phyloP scores from a whole-genome alignment of 2,329 filamentous ascomycete species.

The Colletotrichum simmondsii region DNA sequence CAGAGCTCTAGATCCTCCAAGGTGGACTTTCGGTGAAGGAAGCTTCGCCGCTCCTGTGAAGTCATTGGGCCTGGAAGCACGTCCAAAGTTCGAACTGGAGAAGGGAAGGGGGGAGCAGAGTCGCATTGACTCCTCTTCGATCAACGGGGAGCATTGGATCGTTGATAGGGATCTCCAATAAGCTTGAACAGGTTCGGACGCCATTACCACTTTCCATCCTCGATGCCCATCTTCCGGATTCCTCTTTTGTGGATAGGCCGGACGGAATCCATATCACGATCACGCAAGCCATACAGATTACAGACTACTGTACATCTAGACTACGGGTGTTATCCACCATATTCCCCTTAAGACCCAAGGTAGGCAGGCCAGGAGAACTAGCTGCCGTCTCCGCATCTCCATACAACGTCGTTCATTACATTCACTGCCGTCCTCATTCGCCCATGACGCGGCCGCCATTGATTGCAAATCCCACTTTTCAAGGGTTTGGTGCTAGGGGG shows the following conservation, averaged over 20 bases:
- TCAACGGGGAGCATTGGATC: background rate
- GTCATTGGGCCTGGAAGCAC: background rate
- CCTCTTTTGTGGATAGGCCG: slow-evolving; percentile 11
- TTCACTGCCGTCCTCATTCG: slow-evolving; percentile 13
- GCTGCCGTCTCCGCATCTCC: slow-evolving; percentile 4
- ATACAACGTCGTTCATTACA: slow-evolving; percentile 11
- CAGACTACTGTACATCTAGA: no score
- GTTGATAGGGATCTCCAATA: slow-evolving; percentile 1
- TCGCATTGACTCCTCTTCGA: slow-evolving; percentile 10
- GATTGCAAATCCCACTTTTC: slow-evolving; percentile 4
- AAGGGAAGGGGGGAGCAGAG: background rate
- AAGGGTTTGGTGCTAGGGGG: background rate
- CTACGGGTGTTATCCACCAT: background rate
- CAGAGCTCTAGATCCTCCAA: background rate
- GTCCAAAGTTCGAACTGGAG: background rate
- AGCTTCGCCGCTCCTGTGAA: background rate
- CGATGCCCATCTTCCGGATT: background rate
- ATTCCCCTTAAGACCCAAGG: no score
- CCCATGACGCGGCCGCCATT: slow-evolving; percentile 13
- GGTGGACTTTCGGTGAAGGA: background rate
- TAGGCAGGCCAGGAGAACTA: background rate
- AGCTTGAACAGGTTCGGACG: slow-evolving; percentile 18
- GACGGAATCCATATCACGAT: slow-evolving; percentile 9
- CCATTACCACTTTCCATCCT: slow-evolving; percentile 26
- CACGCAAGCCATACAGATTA: background rate